These are phyloP conservation scores for Cornus suecica DNA, from an alignment of 148 eudicot genomes.

Conservation along the genomic window DNA sequence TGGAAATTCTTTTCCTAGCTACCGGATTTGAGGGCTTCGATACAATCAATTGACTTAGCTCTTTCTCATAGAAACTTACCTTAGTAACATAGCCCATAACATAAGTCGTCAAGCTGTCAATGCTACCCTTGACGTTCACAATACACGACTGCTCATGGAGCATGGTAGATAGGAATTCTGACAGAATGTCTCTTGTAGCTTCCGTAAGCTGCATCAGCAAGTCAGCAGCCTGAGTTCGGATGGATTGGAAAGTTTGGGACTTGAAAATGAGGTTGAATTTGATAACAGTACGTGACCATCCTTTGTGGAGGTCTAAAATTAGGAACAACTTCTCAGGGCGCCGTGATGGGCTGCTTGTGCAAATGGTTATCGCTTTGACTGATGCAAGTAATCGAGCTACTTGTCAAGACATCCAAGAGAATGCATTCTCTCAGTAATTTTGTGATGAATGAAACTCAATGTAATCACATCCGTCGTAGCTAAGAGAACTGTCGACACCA, in stretches of 20 bases:
- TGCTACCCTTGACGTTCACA: slow-evolving; percentile 77
- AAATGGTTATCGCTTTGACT: slow-evolving; percentile 63
- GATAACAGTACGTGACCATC: slow-evolving; percentile 53
- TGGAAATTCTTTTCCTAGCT: slow-evolving; percentile 36
- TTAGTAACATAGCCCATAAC: slow-evolving; percentile 88
- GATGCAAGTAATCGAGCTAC: slow-evolving; percentile 62
- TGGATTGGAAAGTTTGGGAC: slow-evolving; percentile 51
- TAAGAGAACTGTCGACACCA: no score
- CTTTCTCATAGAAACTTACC: slow-evolving; percentile 77
- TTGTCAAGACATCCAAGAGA: slow-evolving; percentile 60
- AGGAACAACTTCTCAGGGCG: slow-evolving; percentile 77
- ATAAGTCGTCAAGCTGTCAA: slow-evolving; percentile 88
- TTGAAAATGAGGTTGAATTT: slow-evolving; percentile 63
- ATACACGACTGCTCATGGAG: slow-evolving; percentile 71
- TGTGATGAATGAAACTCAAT: no score
- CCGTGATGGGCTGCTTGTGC: slow-evolving; percentile 55
- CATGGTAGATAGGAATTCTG: slow-evolving; percentile 81
- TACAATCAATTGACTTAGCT: slow-evolving; percentile 63
- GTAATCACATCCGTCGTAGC: no score
- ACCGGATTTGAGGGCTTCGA: slow-evolving; percentile 65
- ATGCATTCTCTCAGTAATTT: slow-evolving; percentile 71
- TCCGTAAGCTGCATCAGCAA: slow-evolving; percentile 66
- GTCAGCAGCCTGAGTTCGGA: slow-evolving; percentile 73
- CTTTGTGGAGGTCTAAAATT: slow-evolving; percentile 74
- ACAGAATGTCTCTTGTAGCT: slow-evolving; percentile 73